Base-by-base conservation (phyloP, 163 green algal species). In the Scenedesmus sp. region DNA sequence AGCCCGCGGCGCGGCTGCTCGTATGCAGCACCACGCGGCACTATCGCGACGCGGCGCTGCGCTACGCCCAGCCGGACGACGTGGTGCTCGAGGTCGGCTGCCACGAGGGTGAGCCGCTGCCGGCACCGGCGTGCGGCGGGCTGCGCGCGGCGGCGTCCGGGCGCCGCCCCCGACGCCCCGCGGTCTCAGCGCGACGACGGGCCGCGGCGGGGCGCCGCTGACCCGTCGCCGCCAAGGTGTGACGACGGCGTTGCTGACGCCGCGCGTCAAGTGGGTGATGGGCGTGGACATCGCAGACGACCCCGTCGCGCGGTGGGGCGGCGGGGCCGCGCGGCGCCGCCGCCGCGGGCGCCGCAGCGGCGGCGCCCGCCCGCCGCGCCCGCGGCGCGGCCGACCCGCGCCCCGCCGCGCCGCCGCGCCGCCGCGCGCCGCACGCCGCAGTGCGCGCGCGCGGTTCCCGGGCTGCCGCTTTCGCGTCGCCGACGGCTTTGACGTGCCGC, bases 81-180 rank as follows among this genome's bases (percentile, higher is more conserved):
- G 54, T 77, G 3, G 64, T 77, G 42, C 56, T 83, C 64, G 76
- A 83, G 29, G 76, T 83, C 14, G 76, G 76, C 20, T 83, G 75
- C 53, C 75, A 82, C 26, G 75, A 82, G 42, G 75, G 76, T 47
- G n/a, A 26, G 58, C 58, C 2, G 58, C 58, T n/a, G 58, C 58
- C 2, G 31, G 22, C 54, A 67, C 24, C 54, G 24, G 29, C 31
- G 51, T 50, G n/a, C 33, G 26, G 31, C 28, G 33, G 39, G 2
- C 6, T 44, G 24, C 57, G 7, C 39, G n/a, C n/a, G n/a, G n/a
- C n/a, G n/a, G n/a, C n/a, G n/a, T n/a, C n/a, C n/a, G n/a, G n/a
- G n/a, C n/a, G n/a, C n/a, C n/a, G n/a, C n/a, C n/a, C n/a, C n/a
- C n/a, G n/a, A n/a, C n/a, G n/a, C n/a, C n/a, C n/a, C n/a, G n/a